Percentiles rank a stretch among this genome's conserved stretches.
Conservation (phyloP, 2,329 filamentous ascomycete genomes). For the Aspergillus ustus region DNA sequence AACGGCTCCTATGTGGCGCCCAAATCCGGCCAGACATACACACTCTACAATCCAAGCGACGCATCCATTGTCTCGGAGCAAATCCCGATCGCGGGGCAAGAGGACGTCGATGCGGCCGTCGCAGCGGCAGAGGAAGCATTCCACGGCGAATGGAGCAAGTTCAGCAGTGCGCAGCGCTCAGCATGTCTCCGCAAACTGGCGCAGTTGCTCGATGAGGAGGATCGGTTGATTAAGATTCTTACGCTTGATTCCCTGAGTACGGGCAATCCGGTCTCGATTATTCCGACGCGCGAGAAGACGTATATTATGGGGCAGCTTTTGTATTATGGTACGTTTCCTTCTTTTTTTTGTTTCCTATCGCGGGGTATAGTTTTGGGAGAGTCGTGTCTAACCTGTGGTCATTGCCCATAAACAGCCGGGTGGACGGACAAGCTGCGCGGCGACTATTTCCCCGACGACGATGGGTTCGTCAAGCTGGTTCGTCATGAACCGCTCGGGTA, state of each 20-base stretch:
- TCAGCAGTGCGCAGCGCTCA: background rate
- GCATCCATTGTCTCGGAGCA: background rate
- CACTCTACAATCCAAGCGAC: background rate
- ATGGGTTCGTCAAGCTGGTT: constrained; percentile 1
- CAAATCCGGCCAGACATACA: background rate
- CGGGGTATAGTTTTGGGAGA: no score
- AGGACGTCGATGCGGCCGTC: constrained; percentile 1
- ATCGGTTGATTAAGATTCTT: background rate
- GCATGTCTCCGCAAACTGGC: constrained; percentile 1
- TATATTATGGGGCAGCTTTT: background rate
- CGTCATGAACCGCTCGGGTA: background rate
- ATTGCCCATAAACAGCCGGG: background rate
- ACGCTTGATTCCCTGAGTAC: background rate
- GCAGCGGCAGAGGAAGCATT: background rate
- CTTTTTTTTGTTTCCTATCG: no score
- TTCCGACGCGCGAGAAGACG: background rate
- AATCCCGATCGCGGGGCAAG: background rate
- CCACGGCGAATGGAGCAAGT: background rate
- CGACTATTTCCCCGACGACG: constrained; percentile 2
- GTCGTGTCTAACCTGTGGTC: background rate
- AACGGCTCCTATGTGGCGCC: background rate
- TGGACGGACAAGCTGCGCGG: constrained; percentile 5
- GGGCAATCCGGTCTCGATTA: constrained; percentile 1
- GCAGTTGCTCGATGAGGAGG: background rate
- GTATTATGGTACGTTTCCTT: background rate